phyloP scores from a whole-genome alignment of 1,284 basidiomycete genomes.

The Neolentinus lepideus region DNA sequence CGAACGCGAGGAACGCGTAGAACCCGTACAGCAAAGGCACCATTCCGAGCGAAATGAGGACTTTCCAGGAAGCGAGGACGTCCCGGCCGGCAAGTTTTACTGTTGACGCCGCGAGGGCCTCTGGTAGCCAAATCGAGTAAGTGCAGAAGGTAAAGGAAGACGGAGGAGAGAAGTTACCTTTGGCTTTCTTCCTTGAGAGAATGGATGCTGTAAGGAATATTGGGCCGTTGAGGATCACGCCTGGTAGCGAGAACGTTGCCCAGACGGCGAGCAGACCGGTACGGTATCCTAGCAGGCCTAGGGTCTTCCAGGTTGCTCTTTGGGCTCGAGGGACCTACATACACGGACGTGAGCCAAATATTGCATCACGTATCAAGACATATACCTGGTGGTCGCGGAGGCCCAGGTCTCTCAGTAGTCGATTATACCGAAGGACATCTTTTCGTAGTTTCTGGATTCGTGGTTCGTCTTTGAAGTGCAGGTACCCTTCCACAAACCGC shows the following conservation, averaged over 20 bases:
- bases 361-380: neutral
- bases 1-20: conserved; percentile 79
- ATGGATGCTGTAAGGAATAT: conserved; percentile 93
- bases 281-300: conserved; percentile 84
- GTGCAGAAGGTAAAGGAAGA: neutral
- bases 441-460: conserved; percentile 77
- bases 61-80: conserved; percentile 97
- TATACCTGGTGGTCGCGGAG: conserved; percentile 93
- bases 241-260: conserved; percentile 86
- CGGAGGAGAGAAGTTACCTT: conserved; percentile 45
- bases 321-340: conserved; percentile 72
- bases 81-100: conserved; percentile 96
- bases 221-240: conserved; percentile 91
- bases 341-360: conserved; percentile 4
- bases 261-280: conserved; percentile 78
- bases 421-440: conserved; percentile 93
- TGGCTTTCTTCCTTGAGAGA: conserved; percentile 87
- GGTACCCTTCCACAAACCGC: conserved; percentile 91
- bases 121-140: conserved; percentile 31
- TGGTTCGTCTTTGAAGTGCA: conserved; percentile 91
- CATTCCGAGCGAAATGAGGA: conserved; percentile 89
- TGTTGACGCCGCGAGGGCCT: conserved; percentile 92
- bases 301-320: conserved; percentile 82
- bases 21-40: conserved; percentile 84
- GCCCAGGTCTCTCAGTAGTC: conserved; percentile 87